Evolutionary conservation across 2,329 filamentous ascomycete genomes (phyloP).

Genomic region (Penicillium sp.): DNA sequence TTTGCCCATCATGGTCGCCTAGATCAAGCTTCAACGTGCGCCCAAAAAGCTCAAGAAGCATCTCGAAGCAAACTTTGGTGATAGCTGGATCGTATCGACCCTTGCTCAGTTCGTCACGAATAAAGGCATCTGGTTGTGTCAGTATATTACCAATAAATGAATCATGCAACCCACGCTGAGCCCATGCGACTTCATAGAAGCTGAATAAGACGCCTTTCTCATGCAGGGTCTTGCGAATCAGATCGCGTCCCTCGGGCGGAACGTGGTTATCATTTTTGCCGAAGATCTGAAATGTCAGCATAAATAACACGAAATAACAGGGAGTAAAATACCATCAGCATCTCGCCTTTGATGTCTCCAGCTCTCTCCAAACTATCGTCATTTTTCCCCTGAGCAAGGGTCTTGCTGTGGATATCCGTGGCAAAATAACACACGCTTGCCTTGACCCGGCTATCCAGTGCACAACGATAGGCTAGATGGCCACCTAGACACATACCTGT

Average conservation of each 20-base stretch:
- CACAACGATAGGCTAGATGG: slow-evolving; percentile 73
- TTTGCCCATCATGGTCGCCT: slow-evolving; percentile 63
- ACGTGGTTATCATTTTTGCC: slow-evolving; percentile 90
- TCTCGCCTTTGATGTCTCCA: slow-evolving; percentile 69
- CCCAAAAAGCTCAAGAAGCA: slow-evolving; percentile 81
- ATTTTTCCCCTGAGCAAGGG: slow-evolving; percentile 66
- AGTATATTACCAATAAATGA: not conserved
- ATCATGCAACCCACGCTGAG: slow-evolving; percentile 62
- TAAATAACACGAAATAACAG: not conserved
- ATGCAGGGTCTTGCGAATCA: slow-evolving; percentile 78
- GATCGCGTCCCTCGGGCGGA: slow-evolving; percentile 74
- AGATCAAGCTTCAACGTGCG: slow-evolving; percentile 75
- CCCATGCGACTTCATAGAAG: slow-evolving; percentile 90
- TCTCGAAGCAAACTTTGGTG: slow-evolving; percentile 84
- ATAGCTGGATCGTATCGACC: slow-evolving; percentile 90
- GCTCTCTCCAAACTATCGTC: slow-evolving; percentile 64
- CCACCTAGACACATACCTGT: slow-evolving; percentile 94
- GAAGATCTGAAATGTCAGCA: slow-evolving; percentile 60
- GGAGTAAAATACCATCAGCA: slow-evolving; percentile 63
- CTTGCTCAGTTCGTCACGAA: slow-evolving; percentile 87
- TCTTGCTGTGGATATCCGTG: slow-evolving; percentile 81
- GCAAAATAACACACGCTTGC: slow-evolving; percentile 87
- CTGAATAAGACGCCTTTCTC: slow-evolving; percentile 71
- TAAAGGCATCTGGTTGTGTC: slow-evolving; percentile 69
- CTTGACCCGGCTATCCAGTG: slow-evolving; percentile 72